Evolutionary conservation across 768 basidiomycete species (phyloP), one percentile per base, ranked within the genome.

Genomic region (Tylopilus balloui): DNA sequence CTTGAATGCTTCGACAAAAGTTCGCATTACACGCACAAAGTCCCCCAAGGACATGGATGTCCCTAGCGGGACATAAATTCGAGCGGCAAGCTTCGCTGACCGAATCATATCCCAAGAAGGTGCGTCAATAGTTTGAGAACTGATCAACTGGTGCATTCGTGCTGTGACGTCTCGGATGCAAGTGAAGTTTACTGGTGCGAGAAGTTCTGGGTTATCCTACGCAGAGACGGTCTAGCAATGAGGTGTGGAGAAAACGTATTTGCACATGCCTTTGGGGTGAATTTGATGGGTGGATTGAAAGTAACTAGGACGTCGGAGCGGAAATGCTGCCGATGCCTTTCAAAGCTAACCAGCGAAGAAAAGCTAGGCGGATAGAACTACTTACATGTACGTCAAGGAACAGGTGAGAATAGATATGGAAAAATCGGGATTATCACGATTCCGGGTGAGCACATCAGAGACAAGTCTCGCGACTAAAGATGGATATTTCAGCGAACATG

Each of bases 1-100:
- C 52, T 86, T 87, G 65, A 94, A 88, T 2, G 75, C 80, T 54
- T 91, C 88, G 14, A 89, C 73, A 62, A 93, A 94, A 36, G 77
- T 73, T 59, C 84, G 76, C 34, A 78, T 83, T 8, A 90, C 75
- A 19, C 90, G 79, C 23, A 93, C 85, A 62, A 89, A 81, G 63
- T 94, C 87, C 11, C 92, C 91, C 14, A 94, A 73, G 47, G 76
- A 80, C 86, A 94, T 90, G 12, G 69, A 73, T 13, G 92, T 93
- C 35, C 92, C 92, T n/a, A 93, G 71, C 3, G 92, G 92, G 6
- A 82, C 88, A 58, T 94, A 94, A 39, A 94, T 82, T 23, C 87
- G 71, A 15, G 87, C 76, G 4, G 89, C 87, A 38, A 87, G 74
- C 63, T 90, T 89, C 20, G 86, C 83, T 19, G 77, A 78, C 38